A percentile compares a stretch with the other conserved stretches of the same genome.
phyloP scores from a whole-genome alignment of 495 filamentous ascomycete species.

The Neurospora sp. region DNA sequence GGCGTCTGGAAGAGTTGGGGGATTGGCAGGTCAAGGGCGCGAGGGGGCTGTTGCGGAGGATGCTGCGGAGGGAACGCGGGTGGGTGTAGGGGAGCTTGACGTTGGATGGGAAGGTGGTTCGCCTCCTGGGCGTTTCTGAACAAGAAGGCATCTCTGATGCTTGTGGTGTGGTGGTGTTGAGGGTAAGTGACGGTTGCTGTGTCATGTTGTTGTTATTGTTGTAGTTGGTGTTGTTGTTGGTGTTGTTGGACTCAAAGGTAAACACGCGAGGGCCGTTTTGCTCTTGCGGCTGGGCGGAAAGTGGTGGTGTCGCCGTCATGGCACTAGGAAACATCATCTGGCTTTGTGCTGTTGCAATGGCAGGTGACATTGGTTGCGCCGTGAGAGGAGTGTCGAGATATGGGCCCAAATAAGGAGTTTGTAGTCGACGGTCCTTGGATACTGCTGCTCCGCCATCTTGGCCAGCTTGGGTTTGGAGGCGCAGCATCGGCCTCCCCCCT shows the following conservation, averaged over 20 bases:
- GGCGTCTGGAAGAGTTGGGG: slow-evolving; percentile 35
- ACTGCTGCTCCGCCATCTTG: slow-evolving; percentile 6
- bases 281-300: slow-evolving; percentile 36
- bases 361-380: slow-evolving; percentile 32
- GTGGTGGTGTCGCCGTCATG: slow-evolving; percentile 39
- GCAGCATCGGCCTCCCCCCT: slow-evolving; percentile 30
- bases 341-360: slow-evolving; percentile 20
- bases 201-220: neutral
- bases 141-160: slow-evolving; percentile 11
- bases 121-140: slow-evolving; percentile 20
- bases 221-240: neutral
- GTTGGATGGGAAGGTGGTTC: slow-evolving; percentile 24
- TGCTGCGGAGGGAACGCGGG: slow-evolving; percentile 56
- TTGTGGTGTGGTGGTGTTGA: neutral
- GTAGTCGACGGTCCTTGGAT: slow-evolving; percentile 15
- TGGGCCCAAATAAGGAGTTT: slow-evolving; percentile 32
- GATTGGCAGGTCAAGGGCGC: slow-evolving; percentile 35
- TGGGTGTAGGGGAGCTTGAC: slow-evolving; percentile 49
- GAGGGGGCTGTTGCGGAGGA: slow-evolving; percentile 66
- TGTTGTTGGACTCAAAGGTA: slow-evolving; percentile 19
- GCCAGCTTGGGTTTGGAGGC: slow-evolving; percentile 31
- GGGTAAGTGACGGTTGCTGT: neutral
- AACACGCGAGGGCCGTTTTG: slow-evolving; percentile 26
- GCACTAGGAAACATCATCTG: slow-evolving; percentile 32
- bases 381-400: slow-evolving; percentile 36